Evolutionary conservation across 148 eudicot genomes (phyloP), one percentile per base, ranked within the genome.

Genomic region (Vaccinium myrtillus): DNA sequence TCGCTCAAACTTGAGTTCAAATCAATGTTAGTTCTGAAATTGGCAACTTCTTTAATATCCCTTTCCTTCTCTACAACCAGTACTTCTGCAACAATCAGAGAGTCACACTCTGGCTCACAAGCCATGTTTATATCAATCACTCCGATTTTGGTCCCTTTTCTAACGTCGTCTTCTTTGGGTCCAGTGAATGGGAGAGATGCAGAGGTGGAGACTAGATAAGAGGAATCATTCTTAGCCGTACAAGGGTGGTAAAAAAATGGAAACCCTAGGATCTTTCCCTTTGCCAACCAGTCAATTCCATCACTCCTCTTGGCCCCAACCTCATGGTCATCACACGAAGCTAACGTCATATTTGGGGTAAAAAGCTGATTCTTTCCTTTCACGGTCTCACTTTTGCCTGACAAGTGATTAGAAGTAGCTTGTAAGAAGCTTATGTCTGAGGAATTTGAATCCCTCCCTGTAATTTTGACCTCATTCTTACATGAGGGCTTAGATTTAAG

Each of bases 1-100:
- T 92, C 98, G 16, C 81, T 87, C 49, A 86, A 43, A 84, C 90
- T 93, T 5, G 92, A 89, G 87, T 95, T 96, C 85, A 96, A 90
- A 90, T 96, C 99, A 84, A 96, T 86, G 80, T 85, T 79, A 84
- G 89, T 85, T 84, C 90, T 84, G 23, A 86, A n/a, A 87, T 63
- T 71, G 59, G 84, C 39, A 88, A 81, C 74, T 61, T 84, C 86
- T 49, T 77, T 87, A 55, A 83, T 65, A 65, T 65, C 90, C 21
- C 36, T 80, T 84, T 80, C 87, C 83, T 90, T 85, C 81, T 91
- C 90, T 12, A 50, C 71, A 69, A 63, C 84, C 69, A n/a, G 80
- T 30, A 73, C 84, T 75, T 92, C 91, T 23, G 50, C 85, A 23
- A 11, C 83, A 81, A 67, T 76, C 36, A 71, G 80, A 23, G 87